These are phyloP conservation scores for Paramecium sonneborni DNA, from an alignment of 73 alveolate genomes.

Conservation along the genomic window DNA sequence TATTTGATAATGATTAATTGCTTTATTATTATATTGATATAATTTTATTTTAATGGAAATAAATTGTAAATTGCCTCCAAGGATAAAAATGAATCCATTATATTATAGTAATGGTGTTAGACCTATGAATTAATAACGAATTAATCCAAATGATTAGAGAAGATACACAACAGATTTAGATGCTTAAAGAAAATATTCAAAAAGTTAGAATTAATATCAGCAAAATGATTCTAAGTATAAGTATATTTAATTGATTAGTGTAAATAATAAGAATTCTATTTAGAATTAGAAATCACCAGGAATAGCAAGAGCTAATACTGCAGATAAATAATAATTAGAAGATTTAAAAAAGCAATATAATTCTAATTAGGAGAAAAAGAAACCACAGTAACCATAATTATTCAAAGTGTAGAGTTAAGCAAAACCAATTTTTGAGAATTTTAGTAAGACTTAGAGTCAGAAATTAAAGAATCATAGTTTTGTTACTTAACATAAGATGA, in stretches of 20 bases:
- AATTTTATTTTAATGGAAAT: not conserved
- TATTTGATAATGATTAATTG: too few species aligned
- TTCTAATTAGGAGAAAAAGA: not conserved
- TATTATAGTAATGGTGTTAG: not conserved
- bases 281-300: not conserved
- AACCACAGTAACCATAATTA: not conserved
- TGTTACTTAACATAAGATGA: not conserved
- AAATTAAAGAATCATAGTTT: not conserved
- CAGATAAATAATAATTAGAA: not conserved
- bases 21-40: too few species aligned
- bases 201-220: not conserved
- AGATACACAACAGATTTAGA: not conserved
- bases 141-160: not conserved
- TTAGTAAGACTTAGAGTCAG: not conserved
- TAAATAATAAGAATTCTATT: not conserved
- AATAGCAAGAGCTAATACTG: conserved; percentile 12
- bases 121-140: not conserved
- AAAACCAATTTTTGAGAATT: not conserved
- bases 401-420: conserved; percentile 11
- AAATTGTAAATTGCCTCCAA: not conserved
- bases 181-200: not conserved
- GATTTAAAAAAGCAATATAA: not conserved
- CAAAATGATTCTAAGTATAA: not conserved
- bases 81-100: not conserved
- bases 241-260: not conserved